Conservation (phyloP, 495 filamentous ascomycete species). For the Sabuloglossum arenarium region DNA sequence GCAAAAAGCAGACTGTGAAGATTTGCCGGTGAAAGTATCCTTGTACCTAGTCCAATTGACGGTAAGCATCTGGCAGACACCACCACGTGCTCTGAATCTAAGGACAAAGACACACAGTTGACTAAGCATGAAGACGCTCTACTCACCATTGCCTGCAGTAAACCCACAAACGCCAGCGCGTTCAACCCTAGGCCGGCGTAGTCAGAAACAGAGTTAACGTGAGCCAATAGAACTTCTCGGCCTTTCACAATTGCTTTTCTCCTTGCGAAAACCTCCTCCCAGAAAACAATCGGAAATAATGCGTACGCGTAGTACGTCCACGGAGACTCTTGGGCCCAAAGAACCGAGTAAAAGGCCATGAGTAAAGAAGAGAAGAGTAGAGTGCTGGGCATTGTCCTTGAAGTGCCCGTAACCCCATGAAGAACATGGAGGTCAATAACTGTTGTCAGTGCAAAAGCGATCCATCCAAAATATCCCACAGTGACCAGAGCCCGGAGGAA, state of each 20-base stretch:
- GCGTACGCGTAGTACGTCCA: constrained; percentile 82
- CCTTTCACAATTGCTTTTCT: constrained; percentile 48
- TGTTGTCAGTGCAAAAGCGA: constrained; percentile 80
- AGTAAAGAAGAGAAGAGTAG: constrained; percentile 58
- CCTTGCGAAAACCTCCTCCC: constrained; percentile 85
- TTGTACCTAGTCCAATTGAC: constrained; percentile 31
- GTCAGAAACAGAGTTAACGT: constrained; percentile 35
- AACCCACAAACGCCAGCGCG: constrained; percentile 38
- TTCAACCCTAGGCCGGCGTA: constrained; percentile 39
- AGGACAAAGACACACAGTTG: neutral
- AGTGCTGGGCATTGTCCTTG: constrained; percentile 37
- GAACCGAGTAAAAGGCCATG: constrained; percentile 51
- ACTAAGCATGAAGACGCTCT: neutral
- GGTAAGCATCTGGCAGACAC: neutral
- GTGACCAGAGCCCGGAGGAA: constrained; percentile 87
- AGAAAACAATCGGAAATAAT: constrained; percentile 82
- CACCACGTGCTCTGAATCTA: neutral
- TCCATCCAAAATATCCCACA: constrained; percentile 89
- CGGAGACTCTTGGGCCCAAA: constrained; percentile 59
- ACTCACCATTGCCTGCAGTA: constrained; percentile 70
- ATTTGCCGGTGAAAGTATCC: constrained; percentile 87
- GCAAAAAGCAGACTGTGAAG: constrained; percentile 56
- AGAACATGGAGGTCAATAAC: constrained; percentile 82
- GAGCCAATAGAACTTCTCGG: constrained; percentile 41
- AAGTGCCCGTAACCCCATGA: constrained; percentile 43